A percentile compares a stretch with the other conserved stretches of the same genome.
Conservation (phyloP, 139 green algal species). For the Microglena sp. region DNA sequence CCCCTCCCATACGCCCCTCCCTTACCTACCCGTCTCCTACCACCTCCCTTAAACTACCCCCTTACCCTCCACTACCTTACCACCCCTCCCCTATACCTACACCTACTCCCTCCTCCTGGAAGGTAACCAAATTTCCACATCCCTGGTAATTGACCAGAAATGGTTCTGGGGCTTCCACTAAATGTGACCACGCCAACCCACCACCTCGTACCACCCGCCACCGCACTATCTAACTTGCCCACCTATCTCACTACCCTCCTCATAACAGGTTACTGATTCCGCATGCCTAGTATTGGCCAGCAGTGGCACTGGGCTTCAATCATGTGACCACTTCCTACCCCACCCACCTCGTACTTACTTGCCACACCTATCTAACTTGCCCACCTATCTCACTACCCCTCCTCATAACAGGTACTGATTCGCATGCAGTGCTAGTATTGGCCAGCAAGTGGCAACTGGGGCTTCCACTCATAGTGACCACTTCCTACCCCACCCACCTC, state of each 20-base stretch:
- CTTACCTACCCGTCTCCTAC: too few relatives aligned
- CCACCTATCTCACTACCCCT: neutral
- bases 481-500: neutral
- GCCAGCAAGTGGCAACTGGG: neutral
- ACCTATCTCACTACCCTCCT: neutral
- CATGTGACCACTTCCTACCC: too few relatives aligned
- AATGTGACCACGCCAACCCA: too few relatives aligned
- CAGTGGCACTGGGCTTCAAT: conserved; percentile 29
- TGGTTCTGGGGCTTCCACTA: too few relatives aligned
- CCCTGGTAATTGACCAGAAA: too few relatives aligned
- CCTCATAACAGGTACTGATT: neutral
- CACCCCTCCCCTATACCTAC: too few relatives aligned
- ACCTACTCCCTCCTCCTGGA: too few relatives aligned
- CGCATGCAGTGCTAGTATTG: neutral
- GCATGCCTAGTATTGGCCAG: conserved; percentile 13
- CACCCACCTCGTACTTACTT: neutral
- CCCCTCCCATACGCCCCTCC: too few relatives aligned
- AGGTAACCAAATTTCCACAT: too few relatives aligned
- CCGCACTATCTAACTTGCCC: neutral
- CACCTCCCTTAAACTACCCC: too few relatives aligned
- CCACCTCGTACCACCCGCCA: too few relatives aligned
- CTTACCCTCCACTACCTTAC: too few relatives aligned
- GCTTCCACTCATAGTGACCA: neutral
- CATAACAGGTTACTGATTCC: conserved; percentile 9
- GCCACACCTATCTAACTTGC: neutral